Evolutionary conservation across 2,329 filamentous ascomycete genomes (phyloP), one percentile per base, ranked within the genome.

Genomic region (Lachnellula cervina): DNA sequence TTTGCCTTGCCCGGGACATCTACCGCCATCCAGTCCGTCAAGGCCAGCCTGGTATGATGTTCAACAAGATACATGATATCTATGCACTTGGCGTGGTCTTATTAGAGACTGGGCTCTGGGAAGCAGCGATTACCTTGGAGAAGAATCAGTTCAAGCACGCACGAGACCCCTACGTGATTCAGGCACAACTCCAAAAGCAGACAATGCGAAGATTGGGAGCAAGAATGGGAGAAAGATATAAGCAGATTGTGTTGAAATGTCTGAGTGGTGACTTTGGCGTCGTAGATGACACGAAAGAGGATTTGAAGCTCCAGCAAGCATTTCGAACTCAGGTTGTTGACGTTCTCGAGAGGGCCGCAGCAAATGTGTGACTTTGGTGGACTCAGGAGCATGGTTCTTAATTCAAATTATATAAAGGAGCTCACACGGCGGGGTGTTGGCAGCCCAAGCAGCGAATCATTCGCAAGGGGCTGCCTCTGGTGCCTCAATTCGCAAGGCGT

Each of bases 31-130:
- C 78, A 0, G 56, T 60, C 0, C 72, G 79, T 0, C 77, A 80
- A 59, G 77, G 78, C 0, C 57, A 60, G 2, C 68, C 71, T 0
- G 64, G 71, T 25, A 70, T 75, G 1, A 53, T 60, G 0, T 82
- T 79, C 58, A 66, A 59, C 2, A 81, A 81, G 74, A 74, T 79
- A 51, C 79, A 83, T 61, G 79, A 82, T 56, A 77, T 83, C 11
- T 82, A 82, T 64, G 80, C 77, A 52, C 70, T 82, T 0, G 79
- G 80, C 0, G 77, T 81, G 0, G 78, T 75, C 50, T 69, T 83
- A 0, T 65, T 83, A 0, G 79, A 82, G 62, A 73, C 82, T 25
- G 78, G 77, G 0, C 58, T 82, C 0, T 80, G 77, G 76, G 53
- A 68, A 0, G 72, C 69, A 0, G 71, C 74, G 44, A 62, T 74